These are phyloP conservation scores for Aureobasidium sp. DNA, from an alignment of 2,329 filamentous ascomycete species.

Conservation along the genomic window DNA sequence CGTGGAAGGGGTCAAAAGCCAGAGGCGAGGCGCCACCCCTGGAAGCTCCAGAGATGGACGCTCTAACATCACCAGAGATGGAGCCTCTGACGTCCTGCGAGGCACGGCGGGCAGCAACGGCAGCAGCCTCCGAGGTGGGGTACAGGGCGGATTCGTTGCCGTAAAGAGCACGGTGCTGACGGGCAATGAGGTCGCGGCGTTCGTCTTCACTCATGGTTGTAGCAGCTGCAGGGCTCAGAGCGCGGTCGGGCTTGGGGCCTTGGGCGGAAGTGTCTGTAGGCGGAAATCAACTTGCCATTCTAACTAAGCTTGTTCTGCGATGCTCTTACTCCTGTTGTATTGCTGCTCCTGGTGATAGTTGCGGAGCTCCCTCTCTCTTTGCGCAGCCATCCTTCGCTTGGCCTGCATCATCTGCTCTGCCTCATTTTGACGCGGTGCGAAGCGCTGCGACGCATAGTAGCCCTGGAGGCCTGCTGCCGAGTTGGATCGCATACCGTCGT, in stretches of 20 bases:
- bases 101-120: slow-evolving; percentile 51
- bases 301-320: slow-evolving; percentile 24
- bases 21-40: slow-evolving; percentile 73
- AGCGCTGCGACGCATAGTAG: slow-evolving; percentile 90
- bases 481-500: slow-evolving; percentile 66
- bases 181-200: slow-evolving; percentile 88
- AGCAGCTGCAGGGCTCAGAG: slow-evolving; percentile 65
- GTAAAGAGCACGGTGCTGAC: slow-evolving; percentile 90
- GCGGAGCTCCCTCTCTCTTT: slow-evolving; percentile 96
- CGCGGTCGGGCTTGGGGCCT: slow-evolving; percentile 70
- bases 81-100: slow-evolving; percentile 55
- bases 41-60: slow-evolving; percentile 22
- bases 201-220: slow-evolving; percentile 86
- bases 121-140: slow-evolving; percentile 60
- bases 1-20: slow-evolving; percentile 61
- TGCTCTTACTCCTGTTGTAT: slow-evolving; percentile 95
- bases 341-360: slow-evolving; percentile 99
- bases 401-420: slow-evolving; percentile 98
- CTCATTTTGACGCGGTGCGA: slow-evolving; percentile 80
- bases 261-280: slow-evolving; percentile 51
- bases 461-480: slow-evolving; percentile 75
- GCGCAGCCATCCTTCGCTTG: slow-evolving; percentile 97
- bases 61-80: slow-evolving; percentile 32
- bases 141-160: slow-evolving; percentile 63
- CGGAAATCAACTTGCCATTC: slow-evolving; percentile 25